Conservation (phyloP, 352 stramenopile species). For the Ophiocytium majus region DNA sequence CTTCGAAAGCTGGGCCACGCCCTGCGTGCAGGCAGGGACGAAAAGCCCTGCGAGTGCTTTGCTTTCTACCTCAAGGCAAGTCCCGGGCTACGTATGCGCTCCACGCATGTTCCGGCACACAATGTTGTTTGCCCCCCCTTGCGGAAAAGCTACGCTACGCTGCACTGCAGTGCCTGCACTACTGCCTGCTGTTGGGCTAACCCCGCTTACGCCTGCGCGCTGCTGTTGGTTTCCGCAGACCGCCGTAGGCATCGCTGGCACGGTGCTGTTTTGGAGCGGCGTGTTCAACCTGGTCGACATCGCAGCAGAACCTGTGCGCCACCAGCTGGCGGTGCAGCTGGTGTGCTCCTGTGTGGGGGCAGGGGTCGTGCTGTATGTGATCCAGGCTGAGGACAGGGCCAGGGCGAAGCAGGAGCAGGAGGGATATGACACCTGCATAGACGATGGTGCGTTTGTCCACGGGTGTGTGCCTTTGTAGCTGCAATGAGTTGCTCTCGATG, state of each 20-base stretch:
- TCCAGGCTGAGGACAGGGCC: not conserved
- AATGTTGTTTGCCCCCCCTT: not conserved
- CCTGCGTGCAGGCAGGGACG: not conserved
- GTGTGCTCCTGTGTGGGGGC: no score
- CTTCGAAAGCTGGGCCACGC: not conserved
- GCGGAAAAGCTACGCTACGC: not conserved
- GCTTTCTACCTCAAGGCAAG: conserved; percentile 1
- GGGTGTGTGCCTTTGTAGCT: no score
- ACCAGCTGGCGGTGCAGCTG: not conserved
- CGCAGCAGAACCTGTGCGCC: not conserved
- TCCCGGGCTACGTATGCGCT: not conserved
- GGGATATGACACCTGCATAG: no score
- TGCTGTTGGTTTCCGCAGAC: not conserved
- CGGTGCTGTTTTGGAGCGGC: conserved; percentile 15
- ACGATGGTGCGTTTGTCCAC: no score
- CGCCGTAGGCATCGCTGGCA: not conserved
- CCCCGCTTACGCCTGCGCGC: not conserved
- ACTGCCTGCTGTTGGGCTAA: not conserved
- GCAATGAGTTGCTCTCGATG: no score
- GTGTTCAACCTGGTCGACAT: conserved; percentile 14
- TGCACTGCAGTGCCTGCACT: not conserved
- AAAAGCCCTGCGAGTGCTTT: not conserved
- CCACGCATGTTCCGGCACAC: not conserved
- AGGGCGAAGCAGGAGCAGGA: no score
- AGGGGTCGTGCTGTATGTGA: not conserved